Evolutionary conservation across 1,284 basidiomycete genomes (phyloP).

Genomic region (Stygiomarasmius scandens): DNA sequence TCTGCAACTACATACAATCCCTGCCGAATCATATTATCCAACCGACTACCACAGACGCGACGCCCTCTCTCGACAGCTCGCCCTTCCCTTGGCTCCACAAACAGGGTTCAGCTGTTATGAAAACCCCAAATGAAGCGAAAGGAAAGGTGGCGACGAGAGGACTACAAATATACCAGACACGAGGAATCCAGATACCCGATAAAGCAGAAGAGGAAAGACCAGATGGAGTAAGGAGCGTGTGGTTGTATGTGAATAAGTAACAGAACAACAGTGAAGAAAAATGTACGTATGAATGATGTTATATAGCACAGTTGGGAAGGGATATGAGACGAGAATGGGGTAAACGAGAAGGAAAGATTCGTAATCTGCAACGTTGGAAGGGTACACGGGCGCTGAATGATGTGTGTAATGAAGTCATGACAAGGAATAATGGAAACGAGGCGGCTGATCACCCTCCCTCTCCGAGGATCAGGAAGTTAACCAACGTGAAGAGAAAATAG

Average conservation of each 20-base stretch:
- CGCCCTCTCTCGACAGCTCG: conserved; percentile 73
- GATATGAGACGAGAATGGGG: conserved; percentile 5
- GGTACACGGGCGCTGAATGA: conserved; percentile 36
- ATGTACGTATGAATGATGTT: not conserved
- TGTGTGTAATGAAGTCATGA: conserved; percentile 18
- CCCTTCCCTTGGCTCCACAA: conserved; percentile 41
- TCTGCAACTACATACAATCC: no score
- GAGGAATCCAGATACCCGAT: conserved; percentile 27
- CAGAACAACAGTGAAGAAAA: not conserved
- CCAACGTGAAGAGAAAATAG: conserved; percentile 59
- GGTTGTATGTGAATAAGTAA: conserved; percentile 10
- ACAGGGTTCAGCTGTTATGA: conserved; percentile 18
- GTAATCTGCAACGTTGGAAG: conserved; percentile 16
- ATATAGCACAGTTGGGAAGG: conserved; percentile 7
- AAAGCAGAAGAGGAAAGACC: conserved; percentile 22
- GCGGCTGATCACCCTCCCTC: conserved; percentile 32
- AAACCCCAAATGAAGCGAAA: no score
- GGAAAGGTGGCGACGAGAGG: conserved; percentile 66
- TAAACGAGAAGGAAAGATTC: not conserved
- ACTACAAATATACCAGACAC: conserved; percentile 45
- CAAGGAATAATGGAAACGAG: conserved; percentile 25
- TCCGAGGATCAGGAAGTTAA: conserved; percentile 22
- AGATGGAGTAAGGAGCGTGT: conserved; percentile 25
- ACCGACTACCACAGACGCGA: conserved; percentile 44
- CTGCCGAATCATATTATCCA: conserved; percentile 51